These are phyloP conservation scores for Warburgia ugandensis DNA, from an alignment of 164 flowering plant species.

Conservation along the genomic window DNA sequence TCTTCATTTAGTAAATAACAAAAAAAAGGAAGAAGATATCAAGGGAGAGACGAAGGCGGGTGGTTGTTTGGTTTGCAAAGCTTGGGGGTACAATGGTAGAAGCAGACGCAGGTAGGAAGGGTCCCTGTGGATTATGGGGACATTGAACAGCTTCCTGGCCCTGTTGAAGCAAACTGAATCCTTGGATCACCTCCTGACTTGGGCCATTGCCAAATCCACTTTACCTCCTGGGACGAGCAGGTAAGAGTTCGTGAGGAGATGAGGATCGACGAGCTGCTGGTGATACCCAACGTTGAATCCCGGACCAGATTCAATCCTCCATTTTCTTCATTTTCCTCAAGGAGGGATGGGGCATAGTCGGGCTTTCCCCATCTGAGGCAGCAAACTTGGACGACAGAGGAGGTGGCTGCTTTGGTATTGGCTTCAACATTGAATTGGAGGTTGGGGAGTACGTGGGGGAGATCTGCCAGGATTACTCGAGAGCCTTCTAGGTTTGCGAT, in stretches of 20 bases:
- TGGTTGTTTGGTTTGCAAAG: no score
- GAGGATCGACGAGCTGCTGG: conserved; percentile 72
- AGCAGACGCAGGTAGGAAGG: conserved; percentile 57
- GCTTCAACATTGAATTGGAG: conserved; percentile 52
- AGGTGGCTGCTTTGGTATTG: conserved; percentile 28
- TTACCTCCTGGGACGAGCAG: conserved; percentile 19
- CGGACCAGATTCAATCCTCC: conserved; percentile 39
- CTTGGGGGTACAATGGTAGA: conserved; percentile 58
- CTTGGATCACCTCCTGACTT: conserved; percentile 91
- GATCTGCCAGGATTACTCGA: conserved; percentile 67
- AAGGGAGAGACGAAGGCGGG: no score
- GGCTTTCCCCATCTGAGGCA: conserved; percentile 70
- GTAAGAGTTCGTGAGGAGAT: conserved; percentile 46
- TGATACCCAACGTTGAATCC: conserved; percentile 85
- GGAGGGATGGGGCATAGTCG: conserved; percentile 35
- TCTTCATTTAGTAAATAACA: no score
- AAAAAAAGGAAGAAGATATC: no score
- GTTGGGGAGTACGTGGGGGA: conserved; percentile 72
- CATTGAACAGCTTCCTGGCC: conserved; percentile 54
- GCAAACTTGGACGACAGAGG: conserved; percentile 44
- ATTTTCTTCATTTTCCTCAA: no score
- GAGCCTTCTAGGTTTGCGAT: conserved; percentile 63
- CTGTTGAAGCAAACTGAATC: conserved; percentile 50
- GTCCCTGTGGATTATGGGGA: conserved; percentile 39
- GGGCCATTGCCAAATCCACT: conserved; percentile 65